A percentile compares a stretch with the other conserved stretches of the same genome.
Evolutionary conservation across 805 yeast species (phyloP).

Genomic region (Cyberlindnera subsufficiens): DNA sequence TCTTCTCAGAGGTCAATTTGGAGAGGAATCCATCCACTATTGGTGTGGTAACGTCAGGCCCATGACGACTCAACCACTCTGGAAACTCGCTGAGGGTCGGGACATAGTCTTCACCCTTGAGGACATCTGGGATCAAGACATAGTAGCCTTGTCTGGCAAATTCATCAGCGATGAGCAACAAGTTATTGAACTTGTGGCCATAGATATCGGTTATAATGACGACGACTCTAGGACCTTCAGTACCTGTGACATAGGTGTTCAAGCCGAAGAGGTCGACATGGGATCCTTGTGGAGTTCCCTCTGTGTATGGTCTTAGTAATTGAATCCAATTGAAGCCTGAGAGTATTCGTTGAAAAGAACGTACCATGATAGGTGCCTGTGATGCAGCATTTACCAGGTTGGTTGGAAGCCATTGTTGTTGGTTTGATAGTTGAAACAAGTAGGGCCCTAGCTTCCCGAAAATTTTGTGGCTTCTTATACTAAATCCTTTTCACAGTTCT

Average conservation of each 20-base stretch:
- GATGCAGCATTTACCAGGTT: constrained; percentile 29
- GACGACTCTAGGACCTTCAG: constrained; percentile 37
- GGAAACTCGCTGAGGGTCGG: constrained; percentile 18
- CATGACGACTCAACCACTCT: constrained; percentile 53
- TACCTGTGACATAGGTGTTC: constrained; percentile 43
- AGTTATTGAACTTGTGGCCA: constrained; percentile 57
- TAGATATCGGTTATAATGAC: constrained; percentile 66
- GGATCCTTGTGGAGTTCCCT: constrained; percentile 45
- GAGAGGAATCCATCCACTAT: constrained; percentile 43
- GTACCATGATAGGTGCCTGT: constrained; percentile 17
- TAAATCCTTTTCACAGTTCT: too few relatives aligned
- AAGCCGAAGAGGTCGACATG: constrained; percentile 37
- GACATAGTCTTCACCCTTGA: constrained; percentile 43
- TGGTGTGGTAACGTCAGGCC: constrained; percentile 39
- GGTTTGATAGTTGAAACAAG: too few relatives aligned
- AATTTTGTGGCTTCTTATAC: too few relatives aligned
- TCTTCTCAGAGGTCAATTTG: constrained; percentile 30
- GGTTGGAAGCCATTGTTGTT: constrained; percentile 40
- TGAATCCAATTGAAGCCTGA: neutral
- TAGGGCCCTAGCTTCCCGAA: too few relatives aligned
- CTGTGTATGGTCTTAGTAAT: constrained; percentile 14
- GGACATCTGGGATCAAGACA: constrained; percentile 73
- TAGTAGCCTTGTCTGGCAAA: constrained; percentile 58
- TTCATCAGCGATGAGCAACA: constrained; percentile 56
- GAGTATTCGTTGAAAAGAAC: constrained; percentile 16